Evolutionary conservation across 2,329 filamentous ascomycete genomes (phyloP).

Genomic region (Shiraia sp.): DNA sequence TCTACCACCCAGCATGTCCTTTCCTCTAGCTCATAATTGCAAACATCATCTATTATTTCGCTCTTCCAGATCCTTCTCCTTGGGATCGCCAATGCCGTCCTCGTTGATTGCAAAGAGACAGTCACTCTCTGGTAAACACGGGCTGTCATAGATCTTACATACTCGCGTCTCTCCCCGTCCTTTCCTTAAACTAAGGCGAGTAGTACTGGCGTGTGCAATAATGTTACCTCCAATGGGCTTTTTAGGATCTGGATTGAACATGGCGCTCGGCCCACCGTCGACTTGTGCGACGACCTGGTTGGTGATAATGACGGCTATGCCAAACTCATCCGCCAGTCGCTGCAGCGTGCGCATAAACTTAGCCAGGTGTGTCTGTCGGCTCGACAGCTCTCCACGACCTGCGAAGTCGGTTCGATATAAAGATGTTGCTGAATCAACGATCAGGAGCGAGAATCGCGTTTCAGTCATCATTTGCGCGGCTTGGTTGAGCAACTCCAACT

Average conservation of each 20-base stretch:
- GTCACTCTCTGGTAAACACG: conserved; percentile 94
- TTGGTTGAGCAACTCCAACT: conserved; percentile 91
- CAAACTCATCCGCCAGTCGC: conserved; percentile 78
- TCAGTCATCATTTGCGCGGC: conserved; percentile 99
- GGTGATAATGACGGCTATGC: conserved; percentile 96
- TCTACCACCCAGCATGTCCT: background rate
- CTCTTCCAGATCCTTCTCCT: conserved; percentile 92
- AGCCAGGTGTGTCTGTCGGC: conserved; percentile 82
- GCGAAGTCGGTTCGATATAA: conserved; percentile 96
- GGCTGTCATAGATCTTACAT: conserved; percentile 99
- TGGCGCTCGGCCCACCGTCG: conserved; percentile 90
- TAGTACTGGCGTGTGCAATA: conserved; percentile 96
- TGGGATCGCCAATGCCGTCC: conserved; percentile 93
- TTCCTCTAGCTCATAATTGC: background rate
- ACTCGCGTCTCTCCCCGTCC: conserved; percentile 93
- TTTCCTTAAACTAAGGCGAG: conserved; percentile 91
- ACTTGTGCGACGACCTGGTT: conserved; percentile 99
- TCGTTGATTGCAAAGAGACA: conserved; percentile 96
- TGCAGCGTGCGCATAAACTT: conserved; percentile 88
- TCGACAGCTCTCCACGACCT: conserved; percentile 95
- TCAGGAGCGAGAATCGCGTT: conserved; percentile 91
- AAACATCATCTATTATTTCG: conserved; percentile 23
- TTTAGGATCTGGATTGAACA: conserved; percentile 99
- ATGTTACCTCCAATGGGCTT: conserved; percentile 99
- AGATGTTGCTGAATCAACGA: conserved; percentile 94